Evolutionary conservation across 1,284 basidiomycete species (phyloP).

Genomic region (Xerocomus amazonicus): DNA sequence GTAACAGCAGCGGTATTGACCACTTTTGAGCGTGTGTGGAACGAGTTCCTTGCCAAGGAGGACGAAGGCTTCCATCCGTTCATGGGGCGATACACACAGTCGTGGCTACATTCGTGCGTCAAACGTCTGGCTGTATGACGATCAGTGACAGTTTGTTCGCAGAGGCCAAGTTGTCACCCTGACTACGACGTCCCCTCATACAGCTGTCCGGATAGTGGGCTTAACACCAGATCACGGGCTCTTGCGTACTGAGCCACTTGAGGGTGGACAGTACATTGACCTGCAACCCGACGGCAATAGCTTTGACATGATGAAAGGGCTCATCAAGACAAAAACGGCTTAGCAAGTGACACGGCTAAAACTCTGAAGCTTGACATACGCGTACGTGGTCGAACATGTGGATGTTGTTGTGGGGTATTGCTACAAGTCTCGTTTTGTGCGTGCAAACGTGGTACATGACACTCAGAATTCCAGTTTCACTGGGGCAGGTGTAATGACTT

Average conservation of each 20-base stretch:
- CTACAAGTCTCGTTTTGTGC: background rate
- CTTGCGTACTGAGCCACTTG: slow-evolving; percentile 74
- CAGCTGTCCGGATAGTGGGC: slow-evolving; percentile 73
- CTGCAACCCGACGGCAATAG: slow-evolving; percentile 95
- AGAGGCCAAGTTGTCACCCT: slow-evolving; percentile 86
- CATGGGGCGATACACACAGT: slow-evolving; percentile 70
- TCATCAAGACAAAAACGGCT: slow-evolving; percentile 68
- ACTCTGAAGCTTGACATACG: too few relatives aligned
- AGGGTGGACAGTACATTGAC: slow-evolving; percentile 47
- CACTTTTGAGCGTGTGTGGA: slow-evolving; percentile 82
- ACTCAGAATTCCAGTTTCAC: slow-evolving; percentile 24
- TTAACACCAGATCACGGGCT: slow-evolving; percentile 89
- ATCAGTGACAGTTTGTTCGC: slow-evolving; percentile 6
- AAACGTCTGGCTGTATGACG: background rate
- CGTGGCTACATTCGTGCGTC: slow-evolving; percentile 89
- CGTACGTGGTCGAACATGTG: background rate
- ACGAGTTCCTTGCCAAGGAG: slow-evolving; percentile 51
- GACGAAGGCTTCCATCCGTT: slow-evolving; percentile 73
- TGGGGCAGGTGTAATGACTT: slow-evolving; percentile 1
- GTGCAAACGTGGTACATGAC: background rate
- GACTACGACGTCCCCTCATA: slow-evolving; percentile 70
- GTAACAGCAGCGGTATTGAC: slow-evolving; percentile 75
- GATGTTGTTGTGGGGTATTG: background rate
- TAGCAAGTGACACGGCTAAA: background rate
- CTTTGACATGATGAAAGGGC: slow-evolving; percentile 90